Evolutionary conservation across 768 basidiomycete genomes (phyloP).

Genomic region (Termitomyces sp.): DNA sequence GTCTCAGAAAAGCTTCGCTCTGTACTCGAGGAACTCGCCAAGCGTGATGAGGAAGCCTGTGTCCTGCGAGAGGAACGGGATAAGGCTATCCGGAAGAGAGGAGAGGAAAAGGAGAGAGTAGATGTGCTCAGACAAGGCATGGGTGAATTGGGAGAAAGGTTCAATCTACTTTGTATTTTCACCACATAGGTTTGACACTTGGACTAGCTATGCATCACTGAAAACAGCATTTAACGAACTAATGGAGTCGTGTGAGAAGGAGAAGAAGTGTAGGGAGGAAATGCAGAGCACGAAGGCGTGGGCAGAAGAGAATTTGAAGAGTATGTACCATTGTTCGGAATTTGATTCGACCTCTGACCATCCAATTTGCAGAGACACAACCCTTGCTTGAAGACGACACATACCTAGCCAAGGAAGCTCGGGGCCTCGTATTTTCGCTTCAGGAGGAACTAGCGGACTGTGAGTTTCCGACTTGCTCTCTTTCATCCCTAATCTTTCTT

Average conservation of each 20-base stretch:
- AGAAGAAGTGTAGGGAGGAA: not conserved
- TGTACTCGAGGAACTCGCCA: not conserved
- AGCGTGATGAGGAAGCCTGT: not conserved
- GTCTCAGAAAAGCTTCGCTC: constrained; percentile 1
- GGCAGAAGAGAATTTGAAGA: constrained; percentile 6
- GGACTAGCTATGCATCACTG: constrained; percentile 7
- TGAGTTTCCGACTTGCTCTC: constrained; percentile 7
- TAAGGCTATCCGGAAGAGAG: not conserved
- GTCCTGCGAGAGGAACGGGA: not conserved
- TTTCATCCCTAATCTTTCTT: not conserved
- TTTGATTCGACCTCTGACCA: not conserved
- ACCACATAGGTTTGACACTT: not conserved
- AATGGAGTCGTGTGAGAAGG: constrained; percentile 3
- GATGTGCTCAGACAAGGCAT: constrained; percentile 1
- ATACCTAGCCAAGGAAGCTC: constrained; percentile 18
- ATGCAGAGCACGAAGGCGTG: constrained; percentile 2
- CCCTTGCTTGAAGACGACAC: constrained; percentile 19
- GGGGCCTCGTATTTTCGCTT: constrained; percentile 17
- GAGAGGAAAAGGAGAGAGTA: constrained; percentile 3
- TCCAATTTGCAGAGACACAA: constrained; percentile 5
- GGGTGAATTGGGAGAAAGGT: constrained; percentile 9
- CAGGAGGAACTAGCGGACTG: constrained; percentile 23
- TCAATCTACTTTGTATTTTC: not conserved
- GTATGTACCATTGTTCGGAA: not conserved
- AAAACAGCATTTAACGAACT: constrained; percentile 1